A percentile compares a stretch with the other conserved stretches of the same genome.
Evolutionary conservation across 441 rosid species (phyloP).

Genomic region (Bruguiera hainesii): DNA sequence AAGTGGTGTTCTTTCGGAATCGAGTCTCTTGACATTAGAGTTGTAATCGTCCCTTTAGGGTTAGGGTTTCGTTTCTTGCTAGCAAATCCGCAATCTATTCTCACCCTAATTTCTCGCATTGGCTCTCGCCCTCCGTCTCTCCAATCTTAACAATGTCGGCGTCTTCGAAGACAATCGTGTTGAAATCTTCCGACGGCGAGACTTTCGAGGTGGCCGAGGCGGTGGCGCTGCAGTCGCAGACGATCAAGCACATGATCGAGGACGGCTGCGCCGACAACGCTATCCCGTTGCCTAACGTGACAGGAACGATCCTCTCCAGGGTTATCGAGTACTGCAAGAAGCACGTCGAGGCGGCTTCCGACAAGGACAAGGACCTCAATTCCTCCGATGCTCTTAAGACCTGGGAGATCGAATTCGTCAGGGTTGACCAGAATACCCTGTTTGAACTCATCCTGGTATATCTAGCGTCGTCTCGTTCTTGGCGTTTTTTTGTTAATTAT

Average conservation of each 20-base stretch:
- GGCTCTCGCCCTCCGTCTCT: background rate
- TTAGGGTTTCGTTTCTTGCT: too few species aligned
- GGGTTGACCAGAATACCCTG: slow-evolving; percentile 43
- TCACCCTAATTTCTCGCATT: background rate
- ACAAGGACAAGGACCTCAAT: background rate
- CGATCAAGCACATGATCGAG: slow-evolving; percentile 48
- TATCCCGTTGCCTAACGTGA: slow-evolving; percentile 44
- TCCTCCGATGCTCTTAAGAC: slow-evolving; percentile 28
- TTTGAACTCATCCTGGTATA: slow-evolving; percentile 45
- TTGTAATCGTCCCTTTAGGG: too few species aligned
- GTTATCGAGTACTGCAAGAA: slow-evolving; percentile 46
- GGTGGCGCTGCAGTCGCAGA: slow-evolving; percentile 40
- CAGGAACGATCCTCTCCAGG: slow-evolving; percentile 33
- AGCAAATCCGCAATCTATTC: too few species aligned
- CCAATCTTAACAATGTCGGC: slow-evolving; percentile 1
- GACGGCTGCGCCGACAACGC: slow-evolving; percentile 42
- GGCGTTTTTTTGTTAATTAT: background rate
- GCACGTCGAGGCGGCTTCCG: slow-evolving; percentile 28
- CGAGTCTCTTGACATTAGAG: too few species aligned
- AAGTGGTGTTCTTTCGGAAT: too few species aligned
- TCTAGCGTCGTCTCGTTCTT: background rate
- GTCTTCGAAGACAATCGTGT: slow-evolving; percentile 17
- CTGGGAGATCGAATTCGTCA: slow-evolving; percentile 46
- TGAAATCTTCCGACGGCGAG: slow-evolving; percentile 38
- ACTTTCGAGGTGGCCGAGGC: slow-evolving; percentile 37